Conservation (phyloP, 2,329 filamentous ascomycete species). For the Endothia cerciana region DNA sequence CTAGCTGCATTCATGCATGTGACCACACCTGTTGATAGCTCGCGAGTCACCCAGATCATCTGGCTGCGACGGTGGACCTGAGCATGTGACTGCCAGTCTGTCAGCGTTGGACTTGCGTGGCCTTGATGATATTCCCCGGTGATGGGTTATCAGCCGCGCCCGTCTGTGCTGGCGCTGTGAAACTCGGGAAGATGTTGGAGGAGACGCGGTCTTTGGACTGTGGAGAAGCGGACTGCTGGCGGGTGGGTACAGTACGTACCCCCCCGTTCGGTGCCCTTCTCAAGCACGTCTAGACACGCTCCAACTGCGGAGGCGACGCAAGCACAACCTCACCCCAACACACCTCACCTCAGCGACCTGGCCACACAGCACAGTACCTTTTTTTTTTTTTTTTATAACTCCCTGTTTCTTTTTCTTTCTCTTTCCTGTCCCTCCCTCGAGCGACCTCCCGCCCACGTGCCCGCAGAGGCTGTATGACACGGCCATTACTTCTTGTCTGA, state of each 20-base stretch:
- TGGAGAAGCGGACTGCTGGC: too few relatives aligned
- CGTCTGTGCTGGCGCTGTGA: too few relatives aligned
- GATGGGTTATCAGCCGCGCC: too few relatives aligned
- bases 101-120: background rate
- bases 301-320: background rate
- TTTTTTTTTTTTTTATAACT: background rate
- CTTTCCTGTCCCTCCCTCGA: background rate
- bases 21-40: background rate
- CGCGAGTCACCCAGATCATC: background rate
- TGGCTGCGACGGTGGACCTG: background rate
- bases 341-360: background rate
- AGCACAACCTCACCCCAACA: background rate
- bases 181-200: too few relatives aligned
- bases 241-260: too few relatives aligned
- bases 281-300: background rate
- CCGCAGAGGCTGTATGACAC: conserved; percentile 3
- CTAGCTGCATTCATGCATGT: too few relatives aligned
- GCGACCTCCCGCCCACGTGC: conserved; percentile 3
- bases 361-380: background rate
- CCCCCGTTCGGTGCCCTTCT: too few relatives aligned
- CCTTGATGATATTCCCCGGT: too few relatives aligned
- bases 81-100: background rate
- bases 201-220: too few relatives aligned
- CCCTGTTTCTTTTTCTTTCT: background rate
- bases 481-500: conserved; percentile 1